Evolutionary conservation across 2,329 filamentous ascomycete species (phyloP).

Genomic region (Drechslerella stenobrocha): DNA sequence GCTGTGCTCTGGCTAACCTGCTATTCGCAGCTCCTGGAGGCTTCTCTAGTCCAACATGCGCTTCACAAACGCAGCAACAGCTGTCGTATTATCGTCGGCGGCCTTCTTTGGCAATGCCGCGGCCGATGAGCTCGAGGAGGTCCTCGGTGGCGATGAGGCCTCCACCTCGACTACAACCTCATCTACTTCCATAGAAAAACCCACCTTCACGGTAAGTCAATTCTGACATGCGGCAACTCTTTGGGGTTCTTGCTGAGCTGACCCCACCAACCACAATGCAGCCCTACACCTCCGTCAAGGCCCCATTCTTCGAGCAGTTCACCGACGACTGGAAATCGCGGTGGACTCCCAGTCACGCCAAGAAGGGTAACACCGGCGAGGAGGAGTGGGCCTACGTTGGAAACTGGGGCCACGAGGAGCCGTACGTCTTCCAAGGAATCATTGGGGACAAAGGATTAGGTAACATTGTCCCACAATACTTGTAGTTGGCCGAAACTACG

Average conservation of each 20-base stretch:
- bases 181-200: slow-evolving; percentile 65
- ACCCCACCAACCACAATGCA: slow-evolving; percentile 56
- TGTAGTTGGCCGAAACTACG: not conserved
- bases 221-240: not conserved
- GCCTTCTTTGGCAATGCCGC: slow-evolving; percentile 68
- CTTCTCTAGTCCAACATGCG: slow-evolving; percentile 67
- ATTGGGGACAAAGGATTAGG: slow-evolving; percentile 87
- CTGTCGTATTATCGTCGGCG: slow-evolving; percentile 71
- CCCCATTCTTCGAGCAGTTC: slow-evolving; percentile 97
- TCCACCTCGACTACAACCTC: slow-evolving; percentile 55
- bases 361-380: slow-evolving; percentile 81
- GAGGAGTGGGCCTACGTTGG: slow-evolving; percentile 98
- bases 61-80: slow-evolving; percentile 73
- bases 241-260: slow-evolving; percentile 10
- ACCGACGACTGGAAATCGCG: slow-evolving; percentile 90
- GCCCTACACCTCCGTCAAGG: slow-evolving; percentile 79
- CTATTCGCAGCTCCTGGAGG: slow-evolving; percentile 49
- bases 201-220: slow-evolving; percentile 81
- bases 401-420: slow-evolving; percentile 96
- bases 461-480: slow-evolving; percentile 28
- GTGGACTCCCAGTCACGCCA: slow-evolving; percentile 94
- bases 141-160: slow-evolving; percentile 58
- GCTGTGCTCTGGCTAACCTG: slow-evolving; percentile 4
- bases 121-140: slow-evolving; percentile 68
- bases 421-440: slow-evolving; percentile 83